Conservation (phyloP, 2,329 filamentous ascomycete species). For the Byssothecium circinans region DNA sequence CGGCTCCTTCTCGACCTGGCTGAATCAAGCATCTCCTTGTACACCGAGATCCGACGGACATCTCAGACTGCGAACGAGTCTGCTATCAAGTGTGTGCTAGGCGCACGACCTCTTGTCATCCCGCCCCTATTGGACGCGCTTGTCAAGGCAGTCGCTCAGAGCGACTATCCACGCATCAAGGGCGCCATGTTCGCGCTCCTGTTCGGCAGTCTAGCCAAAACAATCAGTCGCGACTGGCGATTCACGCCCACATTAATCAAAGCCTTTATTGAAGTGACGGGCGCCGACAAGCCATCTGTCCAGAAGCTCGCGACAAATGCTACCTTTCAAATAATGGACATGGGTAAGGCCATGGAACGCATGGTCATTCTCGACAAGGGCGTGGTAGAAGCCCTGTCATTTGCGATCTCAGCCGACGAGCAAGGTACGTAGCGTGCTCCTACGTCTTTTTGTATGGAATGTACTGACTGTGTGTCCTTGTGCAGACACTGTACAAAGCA, state of each 20-base stretch:
- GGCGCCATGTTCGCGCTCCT: conserved; percentile 89
- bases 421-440: conserved; percentile 12
- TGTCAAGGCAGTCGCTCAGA: conserved; percentile 73
- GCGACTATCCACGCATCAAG: conserved; percentile 90
- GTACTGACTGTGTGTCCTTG: background rate
- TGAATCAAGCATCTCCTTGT: conserved; percentile 84
- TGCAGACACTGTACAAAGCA: conserved; percentile 58
- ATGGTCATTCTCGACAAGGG: conserved; percentile 79
- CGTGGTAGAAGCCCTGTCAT: conserved; percentile 66
- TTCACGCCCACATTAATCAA: conserved; percentile 89
- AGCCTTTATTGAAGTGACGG: conserved; percentile 84
- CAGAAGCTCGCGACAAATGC: conserved; percentile 83
- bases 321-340: conserved; percentile 85
- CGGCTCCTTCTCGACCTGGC: conserved; percentile 81
- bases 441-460: background rate
- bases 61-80: conserved; percentile 92
- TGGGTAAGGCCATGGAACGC: conserved; percentile 83
- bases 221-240: conserved; percentile 88
- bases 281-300: conserved; percentile 91
- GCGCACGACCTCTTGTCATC: conserved; percentile 84
- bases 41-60: conserved; percentile 92
- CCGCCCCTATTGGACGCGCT: conserved; percentile 81
- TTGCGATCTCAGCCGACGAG: conserved; percentile 37
- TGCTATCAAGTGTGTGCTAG: conserved; percentile 86
- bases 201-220: conserved; percentile 85